Evolutionary conservation across 768 basidiomycete species (phyloP).

Genomic region (Gymnopilus dilepis): DNA sequence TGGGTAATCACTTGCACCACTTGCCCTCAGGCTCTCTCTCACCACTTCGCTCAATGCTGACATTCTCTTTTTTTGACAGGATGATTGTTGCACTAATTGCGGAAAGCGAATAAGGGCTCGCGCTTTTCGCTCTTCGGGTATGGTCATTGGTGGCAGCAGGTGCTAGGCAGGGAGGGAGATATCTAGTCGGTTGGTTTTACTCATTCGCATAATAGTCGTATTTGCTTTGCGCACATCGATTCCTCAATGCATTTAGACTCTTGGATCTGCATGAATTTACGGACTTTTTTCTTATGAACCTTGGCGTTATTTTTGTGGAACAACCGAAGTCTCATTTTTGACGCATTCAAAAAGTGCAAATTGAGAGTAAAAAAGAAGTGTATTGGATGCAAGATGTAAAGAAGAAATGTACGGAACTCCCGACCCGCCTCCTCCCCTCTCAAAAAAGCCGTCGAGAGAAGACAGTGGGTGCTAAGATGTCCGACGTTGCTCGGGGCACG

Average conservation of each 20-base stretch:
- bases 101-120: constrained; percentile 60
- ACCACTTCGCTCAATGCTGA: neutral
- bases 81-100: constrained; percentile 90
- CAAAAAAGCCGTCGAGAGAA: constrained; percentile 39
- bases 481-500: constrained; percentile 77
- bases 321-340: too few relatives aligned
- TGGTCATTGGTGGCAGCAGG: neutral
- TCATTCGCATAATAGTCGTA: neutral
- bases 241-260: neutral
- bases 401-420: constrained; percentile 63
- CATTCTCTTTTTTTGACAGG: constrained; percentile 40
- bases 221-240: constrained; percentile 2
- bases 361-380: neutral
- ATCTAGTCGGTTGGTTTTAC: constrained; percentile 18
- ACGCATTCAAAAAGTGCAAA: too few relatives aligned
- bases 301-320: too few relatives aligned
- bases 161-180: constrained; percentile 4
- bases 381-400: neutral
- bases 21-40: neutral
- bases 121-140: neutral
- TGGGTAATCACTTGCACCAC: constrained; percentile 52
- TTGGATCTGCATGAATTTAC: neutral
- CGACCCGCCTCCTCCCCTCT: constrained; percentile 73
- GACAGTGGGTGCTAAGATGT: constrained; percentile 85
- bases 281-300: too few relatives aligned